Percentiles rank a stretch among this genome's conserved stretches.
Evolutionary conservation across 1,139 yeast species (phyloP).

Genomic region (Eremothecium cymbalariae): DNA sequence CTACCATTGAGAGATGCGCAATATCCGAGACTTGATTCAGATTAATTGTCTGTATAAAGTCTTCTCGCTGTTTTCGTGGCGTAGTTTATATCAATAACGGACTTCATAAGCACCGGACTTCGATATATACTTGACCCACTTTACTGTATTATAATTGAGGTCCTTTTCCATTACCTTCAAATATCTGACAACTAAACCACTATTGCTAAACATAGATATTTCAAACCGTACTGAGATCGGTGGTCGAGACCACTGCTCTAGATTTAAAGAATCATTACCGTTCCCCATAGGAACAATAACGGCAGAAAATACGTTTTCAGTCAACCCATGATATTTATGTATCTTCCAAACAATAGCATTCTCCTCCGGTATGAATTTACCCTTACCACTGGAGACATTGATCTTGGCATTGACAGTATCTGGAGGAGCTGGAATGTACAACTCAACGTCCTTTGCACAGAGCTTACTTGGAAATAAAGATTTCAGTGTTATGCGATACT

Average conservation of each 20-base stretch:
- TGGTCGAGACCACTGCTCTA: constrained; percentile 56
- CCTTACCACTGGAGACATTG: constrained; percentile 54
- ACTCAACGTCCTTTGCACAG: constrained; percentile 55
- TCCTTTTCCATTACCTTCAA: constrained; percentile 58
- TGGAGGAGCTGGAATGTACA: constrained; percentile 65
- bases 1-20: too few species aligned
- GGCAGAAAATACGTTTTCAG: constrained; percentile 42
- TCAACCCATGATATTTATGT: constrained; percentile 58
- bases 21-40: too few species aligned
- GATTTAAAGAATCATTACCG: constrained; percentile 17
- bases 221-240: constrained; percentile 68
- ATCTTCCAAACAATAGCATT: constrained; percentile 63
- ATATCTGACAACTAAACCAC: constrained; percentile 69
- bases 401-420: constrained; percentile 47
- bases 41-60: too few species aligned
- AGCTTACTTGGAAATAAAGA: constrained; percentile 57
- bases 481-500: constrained; percentile 51
- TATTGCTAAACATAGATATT: constrained; percentile 68
- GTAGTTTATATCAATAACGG: constrained; percentile 39
- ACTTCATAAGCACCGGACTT: constrained; percentile 76
- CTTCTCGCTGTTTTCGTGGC: background rate
- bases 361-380: constrained; percentile 61
- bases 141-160: constrained; percentile 60
- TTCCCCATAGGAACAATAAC: constrained; percentile 21
- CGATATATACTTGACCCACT: constrained; percentile 78